Evolutionary conservation across 1,284 basidiomycete genomes (phyloP).

Genomic region (Melampsora abietis-canadensis): DNA sequence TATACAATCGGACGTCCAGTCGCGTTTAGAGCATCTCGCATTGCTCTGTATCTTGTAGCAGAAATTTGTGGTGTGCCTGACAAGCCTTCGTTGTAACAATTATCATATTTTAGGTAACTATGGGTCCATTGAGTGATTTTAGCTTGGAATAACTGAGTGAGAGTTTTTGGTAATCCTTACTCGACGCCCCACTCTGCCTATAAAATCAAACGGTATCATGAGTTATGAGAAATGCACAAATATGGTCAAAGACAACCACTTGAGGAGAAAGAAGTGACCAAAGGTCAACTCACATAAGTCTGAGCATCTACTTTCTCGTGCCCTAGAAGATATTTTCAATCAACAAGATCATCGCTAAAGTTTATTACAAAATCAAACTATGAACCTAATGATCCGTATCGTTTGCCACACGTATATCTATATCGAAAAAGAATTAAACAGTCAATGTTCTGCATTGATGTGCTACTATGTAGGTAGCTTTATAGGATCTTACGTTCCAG

Average conservation of each 20-base stretch:
- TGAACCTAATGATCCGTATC: constrained; percentile 57
- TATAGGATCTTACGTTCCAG: constrained; percentile 53
- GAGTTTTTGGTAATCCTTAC: constrained; percentile 46
- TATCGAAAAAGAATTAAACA: background rate
- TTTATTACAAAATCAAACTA: no score
- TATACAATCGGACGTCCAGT: constrained; percentile 59
- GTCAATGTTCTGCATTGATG: background rate
- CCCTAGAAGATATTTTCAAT: no score
- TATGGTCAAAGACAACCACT: background rate
- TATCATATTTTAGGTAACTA: constrained; percentile 39
- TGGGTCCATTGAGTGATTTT: background rate
- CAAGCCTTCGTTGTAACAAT: constrained; percentile 56
- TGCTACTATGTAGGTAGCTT: background rate
- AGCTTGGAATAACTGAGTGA: no score
- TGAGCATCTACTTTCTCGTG: constrained; percentile 59
- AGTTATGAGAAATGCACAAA: background rate
- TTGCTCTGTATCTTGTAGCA: constrained; percentile 57
- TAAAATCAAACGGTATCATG: constrained; percentile 45
- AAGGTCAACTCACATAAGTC: constrained; percentile 22
- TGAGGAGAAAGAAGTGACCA: background rate
- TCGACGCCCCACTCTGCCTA: constrained; percentile 58
- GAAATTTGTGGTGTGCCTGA: constrained; percentile 57
- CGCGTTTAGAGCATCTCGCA: constrained; percentile 59
- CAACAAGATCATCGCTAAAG: no score
- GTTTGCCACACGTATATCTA: constrained; percentile 56